These are phyloP conservation scores for Leptographium flavum DNA, from an alignment of 2,329 filamentous ascomycete species.

Conservation along the genomic window DNA sequence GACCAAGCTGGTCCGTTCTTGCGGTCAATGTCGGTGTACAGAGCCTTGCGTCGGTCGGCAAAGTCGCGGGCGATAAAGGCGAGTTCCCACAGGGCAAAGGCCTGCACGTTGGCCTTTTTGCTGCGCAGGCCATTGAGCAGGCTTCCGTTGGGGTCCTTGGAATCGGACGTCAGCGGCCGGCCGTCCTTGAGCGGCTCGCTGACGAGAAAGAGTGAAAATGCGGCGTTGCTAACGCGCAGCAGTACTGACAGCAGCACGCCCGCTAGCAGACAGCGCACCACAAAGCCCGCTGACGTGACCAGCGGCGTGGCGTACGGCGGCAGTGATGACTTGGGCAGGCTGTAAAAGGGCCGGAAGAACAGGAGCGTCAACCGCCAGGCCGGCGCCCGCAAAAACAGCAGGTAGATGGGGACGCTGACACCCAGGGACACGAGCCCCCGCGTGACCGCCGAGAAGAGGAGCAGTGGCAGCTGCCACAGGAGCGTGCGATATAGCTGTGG, in stretches of 20 bases:
- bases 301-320: constrained; percentile 44
- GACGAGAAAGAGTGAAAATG: constrained; percentile 69
- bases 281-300: constrained; percentile 31
- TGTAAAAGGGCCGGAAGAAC: constrained; percentile 60
- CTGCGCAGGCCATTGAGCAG: constrained; percentile 70
- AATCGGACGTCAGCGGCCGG: constrained; percentile 70
- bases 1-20: constrained; percentile 68
- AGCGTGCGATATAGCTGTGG: constrained; percentile 14
- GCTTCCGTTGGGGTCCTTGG: constrained; percentile 84
- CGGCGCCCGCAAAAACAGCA: constrained; percentile 42
- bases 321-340: constrained; percentile 57
- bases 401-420: constrained; percentile 44
- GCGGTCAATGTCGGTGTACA: constrained; percentile 80
- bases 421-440: constrained; percentile 25
- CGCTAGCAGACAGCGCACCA: constrained; percentile 42
- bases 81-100: constrained; percentile 86
- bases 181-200: constrained; percentile 72
- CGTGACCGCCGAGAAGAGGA: constrained; percentile 24
- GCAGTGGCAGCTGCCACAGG: constrained; percentile 22
- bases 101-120: constrained; percentile 64
- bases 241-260: constrained; percentile 54
- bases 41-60: constrained; percentile 59
- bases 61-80: constrained; percentile 64
- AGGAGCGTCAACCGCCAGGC: constrained; percentile 58
- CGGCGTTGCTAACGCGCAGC: constrained; percentile 63